Conservation (phyloP, 306 rosid genomes). For the Heteromeles arbutifolia region DNA sequence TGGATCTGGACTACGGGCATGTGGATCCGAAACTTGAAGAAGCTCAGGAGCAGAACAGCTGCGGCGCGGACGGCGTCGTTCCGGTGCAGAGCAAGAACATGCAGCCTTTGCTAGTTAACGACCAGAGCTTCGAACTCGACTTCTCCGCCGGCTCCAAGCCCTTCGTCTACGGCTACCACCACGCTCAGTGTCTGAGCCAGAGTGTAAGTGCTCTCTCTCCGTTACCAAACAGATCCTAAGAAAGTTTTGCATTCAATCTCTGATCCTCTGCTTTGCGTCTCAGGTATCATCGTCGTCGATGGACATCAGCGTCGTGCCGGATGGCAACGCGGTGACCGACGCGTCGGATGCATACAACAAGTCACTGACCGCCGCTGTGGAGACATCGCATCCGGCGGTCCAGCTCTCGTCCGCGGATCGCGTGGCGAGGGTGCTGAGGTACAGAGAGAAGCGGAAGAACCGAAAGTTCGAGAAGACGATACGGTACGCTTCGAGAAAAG, state of each 20-base stretch:
- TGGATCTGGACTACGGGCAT: conserved; percentile 63
- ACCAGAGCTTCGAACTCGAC: conserved; percentile 36
- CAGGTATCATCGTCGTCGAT: conserved; percentile 86
- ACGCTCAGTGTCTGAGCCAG: conserved; percentile 53
- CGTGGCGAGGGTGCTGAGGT: conserved; percentile 91
- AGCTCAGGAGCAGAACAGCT: conserved; percentile 53
- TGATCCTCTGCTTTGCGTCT: neutral
- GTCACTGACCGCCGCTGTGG: conserved; percentile 10
- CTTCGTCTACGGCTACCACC: conserved; percentile 38
- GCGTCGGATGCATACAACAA: conserved; percentile 41
- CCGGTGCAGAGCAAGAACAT: conserved; percentile 51
- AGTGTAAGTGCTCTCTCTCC: conserved; percentile 49
- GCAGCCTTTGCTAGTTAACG: conserved; percentile 23
- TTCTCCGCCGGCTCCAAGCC: conserved; percentile 42
- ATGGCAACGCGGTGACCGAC: conserved; percentile 48
- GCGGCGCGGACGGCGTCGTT: conserved; percentile 71
- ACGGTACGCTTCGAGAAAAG: conserved; percentile 89
- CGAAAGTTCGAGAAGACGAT: conserved; percentile 94
- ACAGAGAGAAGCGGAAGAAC: conserved; percentile 95
- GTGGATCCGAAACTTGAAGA: conserved; percentile 55
- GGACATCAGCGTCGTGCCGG: conserved; percentile 84
- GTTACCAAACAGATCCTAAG: neutral
- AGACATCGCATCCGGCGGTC: conserved; percentile 26
- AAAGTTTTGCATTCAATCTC: neutral
- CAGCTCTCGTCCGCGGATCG: conserved; percentile 72